These are phyloP conservation scores for Magnolia officinalis DNA, from an alignment of 164 flowering plant genomes.

Conservation along the genomic window DNA sequence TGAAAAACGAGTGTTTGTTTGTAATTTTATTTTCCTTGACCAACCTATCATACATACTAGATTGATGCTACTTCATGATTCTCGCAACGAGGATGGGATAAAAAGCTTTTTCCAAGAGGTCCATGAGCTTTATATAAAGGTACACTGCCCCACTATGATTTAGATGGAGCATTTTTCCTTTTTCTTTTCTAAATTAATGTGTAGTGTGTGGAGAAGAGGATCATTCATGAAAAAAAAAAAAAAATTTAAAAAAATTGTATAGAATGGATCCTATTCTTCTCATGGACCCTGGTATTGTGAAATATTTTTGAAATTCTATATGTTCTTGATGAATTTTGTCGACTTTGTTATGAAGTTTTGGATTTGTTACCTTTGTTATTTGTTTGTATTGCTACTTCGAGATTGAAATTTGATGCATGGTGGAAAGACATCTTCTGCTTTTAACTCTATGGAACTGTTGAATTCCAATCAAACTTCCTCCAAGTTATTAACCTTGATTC, in stretches of 20 bases:
- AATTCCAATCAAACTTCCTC: background rate
- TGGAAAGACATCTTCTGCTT: background rate
- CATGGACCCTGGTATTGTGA: background rate
- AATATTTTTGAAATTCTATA: background rate
- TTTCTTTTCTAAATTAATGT: background rate
- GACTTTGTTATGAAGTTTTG: background rate
- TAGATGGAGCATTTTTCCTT: background rate
- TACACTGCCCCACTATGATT: constrained; percentile 14
- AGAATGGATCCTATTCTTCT: background rate
- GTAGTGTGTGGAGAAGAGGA: background rate
- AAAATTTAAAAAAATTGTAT: background rate
- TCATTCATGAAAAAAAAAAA: background rate
- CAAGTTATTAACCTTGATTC: background rate
- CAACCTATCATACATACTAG: constrained; percentile 64
- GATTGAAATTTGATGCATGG: background rate
- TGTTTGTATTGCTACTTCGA: background rate
- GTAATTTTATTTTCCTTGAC: constrained; percentile 45
- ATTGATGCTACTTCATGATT: constrained; percentile 95
- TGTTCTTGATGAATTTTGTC: background rate
- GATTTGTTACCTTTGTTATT: background rate
- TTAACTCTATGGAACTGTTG: background rate
- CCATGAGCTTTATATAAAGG: constrained; percentile 97
- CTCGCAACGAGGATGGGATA: constrained; percentile 98
- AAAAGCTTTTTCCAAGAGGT: constrained; percentile 98
- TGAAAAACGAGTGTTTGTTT: background rate